Conservation (phyloP, 805 yeast genomes). For the Millerago galiae region DNA sequence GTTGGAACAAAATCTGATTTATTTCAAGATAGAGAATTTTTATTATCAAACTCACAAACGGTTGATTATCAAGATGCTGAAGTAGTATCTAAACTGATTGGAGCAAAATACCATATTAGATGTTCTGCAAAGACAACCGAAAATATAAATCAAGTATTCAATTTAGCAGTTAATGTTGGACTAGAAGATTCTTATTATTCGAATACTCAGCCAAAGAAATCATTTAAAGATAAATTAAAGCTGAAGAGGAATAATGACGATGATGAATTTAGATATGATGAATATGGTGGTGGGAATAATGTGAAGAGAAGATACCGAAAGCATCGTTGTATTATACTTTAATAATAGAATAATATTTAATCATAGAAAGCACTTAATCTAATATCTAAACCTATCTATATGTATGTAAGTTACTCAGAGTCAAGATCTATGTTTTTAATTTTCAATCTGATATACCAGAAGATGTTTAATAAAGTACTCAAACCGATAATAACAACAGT, state of each 20-base stretch:
- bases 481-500: conserved; percentile 11
- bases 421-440: neutral
- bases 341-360: neutral
- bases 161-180: conserved; percentile 39
- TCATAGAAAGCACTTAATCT: neutral
- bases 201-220: neutral
- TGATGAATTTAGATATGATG: conserved; percentile 13
- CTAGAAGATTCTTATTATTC: conserved; percentile 7
- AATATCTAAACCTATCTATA: neutral
- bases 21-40: conserved; percentile 11
- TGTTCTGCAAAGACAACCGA: conserved; percentile 72
- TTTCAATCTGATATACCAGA: conserved; percentile 7
- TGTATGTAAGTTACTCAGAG: too few species aligned
- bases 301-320: conserved; percentile 5
- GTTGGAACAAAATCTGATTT: conserved; percentile 83
- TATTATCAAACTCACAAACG: conserved; percentile 25
- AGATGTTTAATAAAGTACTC: conserved; percentile 2
- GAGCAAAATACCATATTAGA: conserved; percentile 67
- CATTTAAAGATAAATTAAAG: conserved; percentile 3
- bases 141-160: conserved; percentile 64
- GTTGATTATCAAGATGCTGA: conserved; percentile 34
- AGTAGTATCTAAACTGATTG: conserved; percentile 49
- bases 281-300: conserved; percentile 11
- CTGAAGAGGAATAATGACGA: neutral
- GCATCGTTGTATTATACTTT: conserved; percentile 10